A percentile compares a stretch with the other conserved stretches of the same genome.
Conservation (phyloP, 1,139 yeast species). For the Pichia sp. region DNA sequence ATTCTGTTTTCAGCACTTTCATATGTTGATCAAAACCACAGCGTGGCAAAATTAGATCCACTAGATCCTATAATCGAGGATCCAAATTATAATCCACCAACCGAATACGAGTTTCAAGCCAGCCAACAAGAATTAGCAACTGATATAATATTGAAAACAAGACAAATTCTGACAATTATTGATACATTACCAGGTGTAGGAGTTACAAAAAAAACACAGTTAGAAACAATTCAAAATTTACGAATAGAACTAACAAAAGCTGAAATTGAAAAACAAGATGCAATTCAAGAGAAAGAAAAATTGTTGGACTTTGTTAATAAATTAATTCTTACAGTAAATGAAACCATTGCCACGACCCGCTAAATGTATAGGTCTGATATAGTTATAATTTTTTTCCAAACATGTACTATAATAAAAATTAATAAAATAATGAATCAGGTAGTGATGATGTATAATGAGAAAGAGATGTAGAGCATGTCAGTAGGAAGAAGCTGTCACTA, state of each 20-base stretch:
- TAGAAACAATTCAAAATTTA: slow-evolving; percentile 55
- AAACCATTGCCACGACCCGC: slow-evolving; percentile 39
- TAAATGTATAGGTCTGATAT: not conserved
- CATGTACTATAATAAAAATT: not conserved
- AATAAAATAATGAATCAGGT: not conserved
- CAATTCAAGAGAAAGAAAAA: slow-evolving; percentile 60
- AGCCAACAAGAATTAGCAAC: slow-evolving; percentile 70
- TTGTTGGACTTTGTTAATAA: slow-evolving; percentile 61
- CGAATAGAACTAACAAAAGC: slow-evolving; percentile 57
- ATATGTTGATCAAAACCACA: slow-evolving; percentile 72
- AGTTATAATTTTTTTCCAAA: not conserved
- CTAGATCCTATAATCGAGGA: slow-evolving; percentile 49
- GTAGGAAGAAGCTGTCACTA: too few species aligned
- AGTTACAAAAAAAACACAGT: slow-evolving; percentile 69
- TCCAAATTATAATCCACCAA: slow-evolving; percentile 39
- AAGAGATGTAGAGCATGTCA: not conserved
- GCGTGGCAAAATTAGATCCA: slow-evolving; percentile 41
- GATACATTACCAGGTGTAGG: slow-evolving; percentile 93
- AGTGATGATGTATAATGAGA: not conserved
- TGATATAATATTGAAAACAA: slow-evolving; percentile 76
- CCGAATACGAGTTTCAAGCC: slow-evolving; percentile 45
- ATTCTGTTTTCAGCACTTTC: slow-evolving; percentile 89
- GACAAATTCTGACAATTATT: slow-evolving; percentile 80
- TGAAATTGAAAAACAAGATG: slow-evolving; percentile 53
- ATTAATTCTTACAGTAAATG: slow-evolving; percentile 56